These are phyloP conservation scores for Spathaspora girioi DNA, from an alignment of 805 yeast species.

Conservation along the genomic window DNA sequence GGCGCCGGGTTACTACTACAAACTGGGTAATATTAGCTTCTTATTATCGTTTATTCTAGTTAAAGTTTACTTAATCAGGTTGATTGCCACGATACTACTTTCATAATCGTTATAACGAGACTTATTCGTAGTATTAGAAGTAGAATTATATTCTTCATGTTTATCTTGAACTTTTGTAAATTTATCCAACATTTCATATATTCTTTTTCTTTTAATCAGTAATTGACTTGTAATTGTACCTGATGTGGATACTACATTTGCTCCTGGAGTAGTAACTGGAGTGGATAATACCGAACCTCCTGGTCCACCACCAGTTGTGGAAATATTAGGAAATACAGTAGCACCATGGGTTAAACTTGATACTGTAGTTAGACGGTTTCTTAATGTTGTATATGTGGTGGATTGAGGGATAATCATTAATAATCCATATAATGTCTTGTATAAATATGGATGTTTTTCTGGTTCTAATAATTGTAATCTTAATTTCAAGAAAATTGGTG, in stretches of 20 bases:
- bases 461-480: constrained; percentile 90
- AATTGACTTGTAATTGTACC: constrained; percentile 17
- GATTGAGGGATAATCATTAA: constrained; percentile 94
- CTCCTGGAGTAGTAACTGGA: constrained; percentile 12
- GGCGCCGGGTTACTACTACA: no score
- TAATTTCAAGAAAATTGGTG: constrained; percentile 85
- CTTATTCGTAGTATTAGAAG: not conserved
- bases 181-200: constrained; percentile 39
- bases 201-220: constrained; percentile 35
- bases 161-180: constrained; percentile 33
- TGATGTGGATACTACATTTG: constrained; percentile 2
- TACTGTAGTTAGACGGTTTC: constrained; percentile 54
- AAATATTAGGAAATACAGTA: not conserved
- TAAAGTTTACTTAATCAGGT: not conserved
- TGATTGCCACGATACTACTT: not conserved
- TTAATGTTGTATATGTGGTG: constrained; percentile 77
- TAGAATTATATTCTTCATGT: constrained; percentile 16
- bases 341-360: constrained; percentile 8
- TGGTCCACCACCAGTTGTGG: constrained; percentile 10
- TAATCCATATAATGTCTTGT: constrained; percentile 86
- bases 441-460: constrained; percentile 71
- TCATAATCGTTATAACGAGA: constrained; percentile 1
- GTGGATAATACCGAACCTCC: constrained; percentile 17
- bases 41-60: no score
- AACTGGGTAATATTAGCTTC: no score